A percentile compares a stretch with the other conserved stretches of the same genome.
Conservation (phyloP, 345 rosid species). For the Mangifera indica region DNA sequence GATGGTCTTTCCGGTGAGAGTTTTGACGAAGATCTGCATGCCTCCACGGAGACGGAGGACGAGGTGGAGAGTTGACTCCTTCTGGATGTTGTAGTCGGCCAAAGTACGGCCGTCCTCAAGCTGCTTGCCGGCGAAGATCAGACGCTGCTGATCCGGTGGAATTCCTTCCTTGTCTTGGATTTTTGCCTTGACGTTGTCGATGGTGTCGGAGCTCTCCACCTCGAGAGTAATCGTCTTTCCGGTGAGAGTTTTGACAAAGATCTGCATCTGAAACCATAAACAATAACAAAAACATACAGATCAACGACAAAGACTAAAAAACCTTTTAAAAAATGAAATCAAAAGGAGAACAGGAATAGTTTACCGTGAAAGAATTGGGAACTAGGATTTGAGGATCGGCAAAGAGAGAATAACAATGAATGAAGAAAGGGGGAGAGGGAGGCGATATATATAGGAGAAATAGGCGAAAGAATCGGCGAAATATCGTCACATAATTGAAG, state of each 20-base stretch:
- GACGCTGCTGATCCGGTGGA: slow-evolving; percentile 39
- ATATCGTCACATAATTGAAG: neutral
- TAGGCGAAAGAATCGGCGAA: neutral
- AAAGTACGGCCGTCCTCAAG: slow-evolving; percentile 32
- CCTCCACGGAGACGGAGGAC: slow-evolving; percentile 38
- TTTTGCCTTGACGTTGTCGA: slow-evolving; percentile 21
- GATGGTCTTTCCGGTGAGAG: slow-evolving; percentile 20
- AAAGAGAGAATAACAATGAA: neutral
- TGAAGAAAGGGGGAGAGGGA: rapidly evolving
- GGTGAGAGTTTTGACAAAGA: slow-evolving; percentile 17
- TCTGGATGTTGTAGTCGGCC: slow-evolving; percentile 39
- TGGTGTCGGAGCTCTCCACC: slow-evolving; percentile 23
- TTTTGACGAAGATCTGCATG: slow-evolving; percentile 22
- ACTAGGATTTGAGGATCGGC: too few relatives aligned
- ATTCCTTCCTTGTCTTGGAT: slow-evolving; percentile 26
- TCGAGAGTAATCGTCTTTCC: slow-evolving; percentile 23
- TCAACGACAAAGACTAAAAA: neutral
- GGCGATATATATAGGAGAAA: neutral
- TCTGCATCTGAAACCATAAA: slow-evolving; percentile 16
- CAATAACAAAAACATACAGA: neutral
- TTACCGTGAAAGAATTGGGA: neutral
- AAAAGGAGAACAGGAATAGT: neutral
- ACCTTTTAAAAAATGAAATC: neutral
- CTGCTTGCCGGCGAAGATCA: slow-evolving; percentile 28
- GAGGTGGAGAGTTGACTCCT: slow-evolving; percentile 30